A percentile compares a stretch with the other conserved stretches of the same genome.
These are phyloP conservation scores for Flaveria bidentis DNA, from an alignment of 129 eudicot genomes.

Conservation along the genomic window DNA sequence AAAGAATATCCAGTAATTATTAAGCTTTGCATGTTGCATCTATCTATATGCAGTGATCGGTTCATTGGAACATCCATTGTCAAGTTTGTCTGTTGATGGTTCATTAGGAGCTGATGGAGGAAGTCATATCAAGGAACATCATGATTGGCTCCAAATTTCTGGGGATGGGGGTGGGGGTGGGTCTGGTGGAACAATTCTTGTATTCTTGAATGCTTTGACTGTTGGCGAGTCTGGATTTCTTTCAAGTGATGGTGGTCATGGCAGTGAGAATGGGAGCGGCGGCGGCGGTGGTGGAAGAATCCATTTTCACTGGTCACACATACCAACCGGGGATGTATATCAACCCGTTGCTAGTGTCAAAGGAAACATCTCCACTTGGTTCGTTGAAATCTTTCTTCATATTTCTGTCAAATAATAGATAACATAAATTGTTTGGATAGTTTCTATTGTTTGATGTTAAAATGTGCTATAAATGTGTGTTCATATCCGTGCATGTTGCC, in stretches of 20 bases:
- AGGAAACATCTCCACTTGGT: constrained; percentile 79
- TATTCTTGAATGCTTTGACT: constrained; percentile 56
- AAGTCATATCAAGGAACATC: constrained; percentile 37
- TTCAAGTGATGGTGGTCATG: constrained; percentile 83
- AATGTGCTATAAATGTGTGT: neutral
- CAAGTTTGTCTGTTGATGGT: constrained; percentile 69
- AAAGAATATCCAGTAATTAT: constrained; percentile 2
- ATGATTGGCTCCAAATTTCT: constrained; percentile 32
- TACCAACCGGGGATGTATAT: constrained; percentile 90
- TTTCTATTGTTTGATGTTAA: neutral
- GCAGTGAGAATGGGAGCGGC: constrained; percentile 76
- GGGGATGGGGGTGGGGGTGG: constrained; percentile 92
- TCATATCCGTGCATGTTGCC: neutral
- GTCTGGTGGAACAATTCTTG: constrained; percentile 91
- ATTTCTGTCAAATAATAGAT: constrained; percentile 13
- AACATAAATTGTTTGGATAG: neutral
- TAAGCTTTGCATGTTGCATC: constrained; percentile 8
- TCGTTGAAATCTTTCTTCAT: constrained; percentile 32
- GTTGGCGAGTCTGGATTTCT: constrained; percentile 59
- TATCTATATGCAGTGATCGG: constrained; percentile 71
- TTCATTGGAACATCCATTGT: constrained; percentile 71
- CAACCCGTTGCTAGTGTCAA: constrained; percentile 77
- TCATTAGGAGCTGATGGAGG: constrained; percentile 79
- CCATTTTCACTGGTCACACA: constrained; percentile 95
- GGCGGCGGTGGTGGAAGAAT: constrained; percentile 99